Evolutionary conservation across 2,329 filamentous ascomycete species (phyloP).

Genomic region (Coniochaeta sp.): DNA sequence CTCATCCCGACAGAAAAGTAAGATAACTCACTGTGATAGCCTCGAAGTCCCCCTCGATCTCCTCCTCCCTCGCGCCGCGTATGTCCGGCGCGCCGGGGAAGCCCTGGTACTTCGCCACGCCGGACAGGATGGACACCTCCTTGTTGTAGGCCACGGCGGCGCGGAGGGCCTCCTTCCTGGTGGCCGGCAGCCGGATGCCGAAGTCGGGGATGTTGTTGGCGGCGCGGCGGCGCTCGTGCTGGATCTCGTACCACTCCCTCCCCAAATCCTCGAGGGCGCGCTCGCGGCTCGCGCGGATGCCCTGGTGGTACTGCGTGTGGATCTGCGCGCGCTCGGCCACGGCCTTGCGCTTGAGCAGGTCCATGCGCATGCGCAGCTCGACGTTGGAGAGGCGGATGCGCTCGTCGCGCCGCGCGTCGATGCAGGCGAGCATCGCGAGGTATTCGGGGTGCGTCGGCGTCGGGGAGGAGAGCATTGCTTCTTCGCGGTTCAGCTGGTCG

Average conservation of each 20-base stretch:
- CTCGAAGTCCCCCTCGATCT: conserved; percentile 80
- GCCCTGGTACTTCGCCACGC: conserved; percentile 88
- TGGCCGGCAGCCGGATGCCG: conserved; percentile 71
- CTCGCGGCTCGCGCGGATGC: conserved; percentile 76
- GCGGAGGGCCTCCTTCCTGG: conserved; percentile 67
- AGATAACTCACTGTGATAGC: conserved; percentile 70
- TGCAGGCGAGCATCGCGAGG: conserved; percentile 79
- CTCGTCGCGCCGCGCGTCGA: conserved; percentile 74
- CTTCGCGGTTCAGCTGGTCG: conserved; percentile 67
- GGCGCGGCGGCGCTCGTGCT: conserved; percentile 64
- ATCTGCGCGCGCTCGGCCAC: conserved; percentile 79
- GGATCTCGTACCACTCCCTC: conserved; percentile 86
- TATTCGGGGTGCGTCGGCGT: conserved; percentile 83
- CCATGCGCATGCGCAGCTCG: conserved; percentile 65
- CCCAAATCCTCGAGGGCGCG: conserved; percentile 72
- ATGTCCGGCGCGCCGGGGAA: conserved; percentile 94
- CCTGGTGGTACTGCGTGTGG: conserved; percentile 86
- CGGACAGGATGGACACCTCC: conserved; percentile 85
- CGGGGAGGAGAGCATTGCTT: conserved; percentile 51
- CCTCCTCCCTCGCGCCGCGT: conserved; percentile 59
- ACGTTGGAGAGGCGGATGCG: conserved; percentile 71
- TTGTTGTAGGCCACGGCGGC: conserved; percentile 91
- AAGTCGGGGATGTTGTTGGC: conserved; percentile 77
- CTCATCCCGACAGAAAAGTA: not conserved
- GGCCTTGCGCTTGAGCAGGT: conserved; percentile 65